phyloP scores from a whole-genome alignment of 345 rosid genomes.

The Arabidopsis arenosa region DNA sequence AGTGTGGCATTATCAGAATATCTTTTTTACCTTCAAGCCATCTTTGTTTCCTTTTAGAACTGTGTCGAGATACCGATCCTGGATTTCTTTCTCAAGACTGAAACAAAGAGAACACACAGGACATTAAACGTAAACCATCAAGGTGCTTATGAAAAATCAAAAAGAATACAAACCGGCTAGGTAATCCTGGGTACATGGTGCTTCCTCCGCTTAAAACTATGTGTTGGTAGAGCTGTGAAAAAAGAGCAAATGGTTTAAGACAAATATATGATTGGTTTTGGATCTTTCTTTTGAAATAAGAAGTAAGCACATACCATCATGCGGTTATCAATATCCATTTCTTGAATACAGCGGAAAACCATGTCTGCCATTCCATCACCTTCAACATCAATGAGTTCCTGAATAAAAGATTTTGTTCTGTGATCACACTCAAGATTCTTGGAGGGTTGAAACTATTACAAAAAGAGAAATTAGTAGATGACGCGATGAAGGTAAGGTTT shows the following conservation, averaged over 20 bases:
- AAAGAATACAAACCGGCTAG: constrained; percentile 70
- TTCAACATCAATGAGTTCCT: constrained; percentile 98
- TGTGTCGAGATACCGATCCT: constrained; percentile 82
- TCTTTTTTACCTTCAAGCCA: constrained; percentile 76
- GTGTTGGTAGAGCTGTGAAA: constrained; percentile 90
- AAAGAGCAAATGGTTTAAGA: constrained; percentile 16
- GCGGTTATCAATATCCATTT: constrained; percentile 98
- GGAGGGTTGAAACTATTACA: not conserved
- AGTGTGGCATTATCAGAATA: not conserved
- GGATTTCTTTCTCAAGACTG: constrained; percentile 94
- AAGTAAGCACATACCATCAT: constrained; percentile 68
- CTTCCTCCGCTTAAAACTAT: constrained; percentile 99
- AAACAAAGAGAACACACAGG: constrained; percentile 36
- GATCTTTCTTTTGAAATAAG: not conserved
- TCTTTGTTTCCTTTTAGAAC: constrained; percentile 97
- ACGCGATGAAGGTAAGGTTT: constrained; percentile 36
- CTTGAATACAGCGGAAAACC: constrained; percentile 99
- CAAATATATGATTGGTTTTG: not conserved
- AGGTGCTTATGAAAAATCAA: not conserved
- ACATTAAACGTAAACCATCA: not conserved
- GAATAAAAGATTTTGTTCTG: constrained; percentile 15
- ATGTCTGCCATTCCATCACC: constrained; percentile 99
- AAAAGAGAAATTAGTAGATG: not conserved
- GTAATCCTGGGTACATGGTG: constrained; percentile 99
- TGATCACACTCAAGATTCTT: constrained; percentile 11